A percentile compares a stretch with the other conserved stretches of the same genome.
Evolutionary conservation across 768 basidiomycete genomes (phyloP).

Genomic region (Leccinum rimulosum): DNA sequence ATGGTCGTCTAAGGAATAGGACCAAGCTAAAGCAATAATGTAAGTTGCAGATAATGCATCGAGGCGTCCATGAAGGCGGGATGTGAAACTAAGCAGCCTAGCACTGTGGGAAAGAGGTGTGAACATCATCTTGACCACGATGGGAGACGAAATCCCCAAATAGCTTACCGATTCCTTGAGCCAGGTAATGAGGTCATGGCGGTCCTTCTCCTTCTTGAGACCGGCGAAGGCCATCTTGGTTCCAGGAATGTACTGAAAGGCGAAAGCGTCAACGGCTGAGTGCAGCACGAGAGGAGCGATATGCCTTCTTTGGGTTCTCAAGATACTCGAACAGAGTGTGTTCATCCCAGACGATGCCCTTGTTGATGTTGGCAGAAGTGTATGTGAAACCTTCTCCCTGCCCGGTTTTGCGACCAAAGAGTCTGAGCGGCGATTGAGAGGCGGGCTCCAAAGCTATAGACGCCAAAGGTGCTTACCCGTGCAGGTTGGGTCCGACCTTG

Average conservation of each 20-base stretch:
- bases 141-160: not conserved
- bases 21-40: slow-evolving; percentile 24
- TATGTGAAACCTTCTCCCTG: slow-evolving; percentile 85
- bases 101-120: not conserved
- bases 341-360: slow-evolving; percentile 85
- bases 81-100: slow-evolving; percentile 29
- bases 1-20: slow-evolving; percentile 38
- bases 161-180: slow-evolving; percentile 70
- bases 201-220: slow-evolving; percentile 97
- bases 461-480: slow-evolving; percentile 59
- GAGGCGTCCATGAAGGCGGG: slow-evolving; percentile 12
- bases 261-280: not conserved
- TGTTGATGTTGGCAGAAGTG: slow-evolving; percentile 94
- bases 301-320: slow-evolving; percentile 95
- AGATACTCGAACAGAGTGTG: slow-evolving; percentile 93
- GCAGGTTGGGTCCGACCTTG: slow-evolving; percentile 94
- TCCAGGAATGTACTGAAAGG: slow-evolving; percentile 83
- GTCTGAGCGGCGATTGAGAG: slow-evolving; percentile 35
- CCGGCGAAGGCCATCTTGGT: slow-evolving; percentile 99
- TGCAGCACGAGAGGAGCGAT: slow-evolving; percentile 6
- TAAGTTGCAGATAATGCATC: slow-evolving; percentile 17
- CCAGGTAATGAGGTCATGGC: slow-evolving; percentile 88
- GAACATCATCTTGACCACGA: not conserved
- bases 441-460: not conserved
- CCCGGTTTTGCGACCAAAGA: slow-evolving; percentile 87